A percentile compares a stretch with the other conserved stretches of the same genome.
phyloP scores from a whole-genome alignment of 1,139 yeast genomes.

The Magnusiomyces magnusii region DNA sequence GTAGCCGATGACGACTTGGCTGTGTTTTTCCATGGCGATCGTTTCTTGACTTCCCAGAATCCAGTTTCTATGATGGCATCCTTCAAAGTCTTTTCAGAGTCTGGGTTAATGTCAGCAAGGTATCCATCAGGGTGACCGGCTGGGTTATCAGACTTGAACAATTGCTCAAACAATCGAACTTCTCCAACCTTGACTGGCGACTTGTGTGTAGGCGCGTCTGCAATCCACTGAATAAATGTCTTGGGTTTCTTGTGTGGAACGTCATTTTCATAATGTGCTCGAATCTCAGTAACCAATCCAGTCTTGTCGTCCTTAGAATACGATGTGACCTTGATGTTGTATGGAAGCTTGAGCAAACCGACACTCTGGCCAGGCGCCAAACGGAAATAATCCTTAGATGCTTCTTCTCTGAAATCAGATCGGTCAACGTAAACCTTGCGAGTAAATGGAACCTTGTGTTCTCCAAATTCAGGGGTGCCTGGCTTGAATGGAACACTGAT shows the following conservation, averaged over 20 bases:
- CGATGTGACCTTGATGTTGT: constrained; percentile 65
- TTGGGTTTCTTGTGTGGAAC: constrained; percentile 64
- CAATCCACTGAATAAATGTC: constrained; percentile 97
- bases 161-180: constrained; percentile 79
- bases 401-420: constrained; percentile 71
- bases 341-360: constrained; percentile 91
- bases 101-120: constrained; percentile 71
- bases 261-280: constrained; percentile 73
- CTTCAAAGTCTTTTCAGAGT: constrained; percentile 61
- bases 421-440: constrained; percentile 77
- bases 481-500: constrained; percentile 86
- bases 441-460: constrained; percentile 68
- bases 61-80: constrained; percentile 75
- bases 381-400: constrained; percentile 64
- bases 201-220: constrained; percentile 50
- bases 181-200: constrained; percentile 63
- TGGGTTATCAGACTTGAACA: constrained; percentile 91
- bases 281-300: constrained; percentile 63
- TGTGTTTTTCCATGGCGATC: constrained; percentile 79
- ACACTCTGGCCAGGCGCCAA: constrained; percentile 92
- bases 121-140: constrained; percentile 80
- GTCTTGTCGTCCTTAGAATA: constrained; percentile 49
- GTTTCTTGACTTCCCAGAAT: constrained; percentile 55
- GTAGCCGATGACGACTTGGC: no score
- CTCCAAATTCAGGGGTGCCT: constrained; percentile 65